Evolutionary conservation across 129 eudicot species (phyloP), one percentile per base, ranked within the genome.

Genomic region (Erigeron canadensis): DNA sequence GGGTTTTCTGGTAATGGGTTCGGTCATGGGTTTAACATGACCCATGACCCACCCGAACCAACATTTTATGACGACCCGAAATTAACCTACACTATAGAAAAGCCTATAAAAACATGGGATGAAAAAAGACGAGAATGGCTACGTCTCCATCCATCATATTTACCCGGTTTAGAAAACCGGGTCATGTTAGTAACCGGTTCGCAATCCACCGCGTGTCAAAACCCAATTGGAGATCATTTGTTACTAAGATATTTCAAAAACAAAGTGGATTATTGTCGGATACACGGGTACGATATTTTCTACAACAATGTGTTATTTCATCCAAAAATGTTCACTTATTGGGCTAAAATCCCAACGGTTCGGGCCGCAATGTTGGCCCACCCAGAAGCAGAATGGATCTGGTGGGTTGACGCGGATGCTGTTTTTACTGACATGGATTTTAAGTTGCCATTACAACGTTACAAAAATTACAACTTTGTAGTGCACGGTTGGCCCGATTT

Each of bases 361-460:
- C 75, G 82, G 75, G 97, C 93, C 3, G 83, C 88, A 21, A 85
- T 90, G 91, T 61, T 90, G 81, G 97, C 95, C 71, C 97, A 82
- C 80, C 94, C 93, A 44, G 96, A 89, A 69, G 91, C 91, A 13
- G 96, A 89, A 84, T 89, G 96, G 96, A 86, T 89, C 72, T 89
- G 96, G 96, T 89, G 96, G 96, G 89, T 86, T 10, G 96, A 89
- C 62, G 84, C 91, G 16, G 96, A 89, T 62, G 96, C 92, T 5
- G 96, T 85, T 34, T 67, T 89, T 63, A 89, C 96, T 10, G 96
- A 86, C 42, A 89, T 89, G 96, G 89, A 89, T 39, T 89, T 89
- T 46, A 75, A 80, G 79, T 72, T 86, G 1, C 96, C 96, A 0
- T 50, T 90, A 55, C 71, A 69, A 46, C 81, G 85, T 54, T 90